Conservation (phyloP, 352 stramenopile genomes). For the Saprolegnia diclina region DNA sequence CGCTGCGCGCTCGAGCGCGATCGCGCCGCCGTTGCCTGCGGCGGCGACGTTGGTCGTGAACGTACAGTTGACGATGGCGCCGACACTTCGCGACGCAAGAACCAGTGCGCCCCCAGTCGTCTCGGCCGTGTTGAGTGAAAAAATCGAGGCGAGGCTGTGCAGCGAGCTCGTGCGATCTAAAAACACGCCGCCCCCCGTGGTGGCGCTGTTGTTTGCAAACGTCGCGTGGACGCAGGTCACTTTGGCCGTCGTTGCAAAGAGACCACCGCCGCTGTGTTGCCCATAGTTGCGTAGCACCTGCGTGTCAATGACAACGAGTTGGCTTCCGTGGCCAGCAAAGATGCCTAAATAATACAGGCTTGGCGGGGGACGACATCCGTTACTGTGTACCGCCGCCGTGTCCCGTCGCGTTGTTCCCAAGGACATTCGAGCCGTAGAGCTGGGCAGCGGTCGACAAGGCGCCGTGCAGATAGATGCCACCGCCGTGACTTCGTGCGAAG, state of each 20-base stretch:
- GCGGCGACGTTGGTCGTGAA: constrained; percentile 39
- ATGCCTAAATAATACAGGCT: too few species aligned
- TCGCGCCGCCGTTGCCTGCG: constrained; percentile 29
- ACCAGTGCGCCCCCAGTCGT: constrained; percentile 41
- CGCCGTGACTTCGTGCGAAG: too few species aligned
- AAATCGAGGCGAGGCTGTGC: constrained; percentile 29
- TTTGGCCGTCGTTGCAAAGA: neutral
- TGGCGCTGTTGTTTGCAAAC: neutral
- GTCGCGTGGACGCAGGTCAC: neutral
- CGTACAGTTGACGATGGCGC: constrained; percentile 26
- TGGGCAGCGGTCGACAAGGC: too few species aligned
- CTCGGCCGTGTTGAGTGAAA: constrained; percentile 45
- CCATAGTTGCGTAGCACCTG: neutral
- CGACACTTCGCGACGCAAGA: neutral
- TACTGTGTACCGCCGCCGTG: too few species aligned
- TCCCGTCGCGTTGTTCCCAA: too few species aligned
- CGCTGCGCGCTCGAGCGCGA: constrained; percentile 28
- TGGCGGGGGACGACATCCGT: too few species aligned
- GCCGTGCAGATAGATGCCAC: too few species aligned
- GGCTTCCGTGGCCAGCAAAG: neutral
- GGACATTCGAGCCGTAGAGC: too few species aligned
- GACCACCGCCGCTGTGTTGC: neutral
- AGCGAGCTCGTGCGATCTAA: constrained; percentile 25
- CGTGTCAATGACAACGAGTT: neutral
- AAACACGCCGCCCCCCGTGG: neutral